A percentile compares a stretch with the other conserved stretches of the same genome.
Evolutionary conservation across 139 green algal genomes (phyloP).

Genomic region (Raphidocelis subcapitata): DNA sequence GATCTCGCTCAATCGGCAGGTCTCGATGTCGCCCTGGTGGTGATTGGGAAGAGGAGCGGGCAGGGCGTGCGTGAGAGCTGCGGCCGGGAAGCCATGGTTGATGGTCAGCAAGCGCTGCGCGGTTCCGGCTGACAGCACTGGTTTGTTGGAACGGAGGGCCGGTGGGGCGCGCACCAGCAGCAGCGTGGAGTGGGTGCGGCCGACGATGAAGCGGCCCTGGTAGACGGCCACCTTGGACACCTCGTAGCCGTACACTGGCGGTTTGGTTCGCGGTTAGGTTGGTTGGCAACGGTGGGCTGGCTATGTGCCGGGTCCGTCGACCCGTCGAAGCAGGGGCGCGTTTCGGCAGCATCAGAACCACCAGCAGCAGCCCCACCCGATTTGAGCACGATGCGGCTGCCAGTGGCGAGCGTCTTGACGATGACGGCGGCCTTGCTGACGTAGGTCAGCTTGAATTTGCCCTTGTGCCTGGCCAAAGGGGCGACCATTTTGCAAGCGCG

Average conservation of each 20-base stretch:
- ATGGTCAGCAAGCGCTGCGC: too few relatives aligned
- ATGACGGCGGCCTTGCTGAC: conserved; percentile 68
- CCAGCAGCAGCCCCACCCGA: conserved; percentile 21
- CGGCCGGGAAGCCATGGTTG: too few relatives aligned
- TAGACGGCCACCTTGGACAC: conserved; percentile 77
- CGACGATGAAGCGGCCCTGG: conserved; percentile 71
- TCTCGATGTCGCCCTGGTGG: conserved; percentile 72
- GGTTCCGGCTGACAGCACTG: too few relatives aligned
- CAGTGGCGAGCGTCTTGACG: conserved; percentile 68
- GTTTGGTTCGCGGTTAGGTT: too few relatives aligned
- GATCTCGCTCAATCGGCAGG: conserved; percentile 73
- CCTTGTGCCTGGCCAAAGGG: conserved; percentile 51
- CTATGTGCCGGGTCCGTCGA: too few relatives aligned
- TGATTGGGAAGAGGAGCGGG: too few relatives aligned
- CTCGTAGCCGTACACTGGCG: conserved; percentile 59
- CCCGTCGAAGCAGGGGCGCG: too few relatives aligned
- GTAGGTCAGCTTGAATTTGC: conserved; percentile 85
- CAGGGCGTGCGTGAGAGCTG: too few relatives aligned
- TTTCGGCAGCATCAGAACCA: neutral
- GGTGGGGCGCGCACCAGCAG: conserved; percentile 53
- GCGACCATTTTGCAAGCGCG: conserved; percentile 7
- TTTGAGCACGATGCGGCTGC: conserved; percentile 62
- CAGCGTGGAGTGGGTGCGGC: conserved; percentile 67
- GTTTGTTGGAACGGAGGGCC: too few relatives aligned
- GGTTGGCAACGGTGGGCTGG: too few relatives aligned